Evolutionary conservation across 2,329 filamentous ascomycete species (phyloP).

Genomic region (Ceratocystis cacaofunesta): DNA sequence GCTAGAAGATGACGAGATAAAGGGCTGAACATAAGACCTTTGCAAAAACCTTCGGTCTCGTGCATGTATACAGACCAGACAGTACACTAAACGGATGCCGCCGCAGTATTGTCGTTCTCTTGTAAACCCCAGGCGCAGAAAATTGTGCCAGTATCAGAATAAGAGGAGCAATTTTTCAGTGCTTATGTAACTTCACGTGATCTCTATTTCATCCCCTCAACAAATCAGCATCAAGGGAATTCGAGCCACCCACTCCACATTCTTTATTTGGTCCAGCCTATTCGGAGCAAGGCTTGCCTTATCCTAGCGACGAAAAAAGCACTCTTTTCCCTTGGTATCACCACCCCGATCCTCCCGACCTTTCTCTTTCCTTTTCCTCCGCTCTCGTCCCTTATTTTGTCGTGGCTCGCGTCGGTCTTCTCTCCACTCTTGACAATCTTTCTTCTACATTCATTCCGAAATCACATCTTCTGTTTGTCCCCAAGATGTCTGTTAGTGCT

Average conservation of each 20-base stretch:
- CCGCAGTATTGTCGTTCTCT: no score
- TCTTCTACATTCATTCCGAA: slow-evolving; percentile 17
- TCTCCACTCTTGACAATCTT: slow-evolving; percentile 22
- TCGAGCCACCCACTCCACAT: slow-evolving; percentile 10
- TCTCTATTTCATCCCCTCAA: not conserved
- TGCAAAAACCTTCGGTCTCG: no score
- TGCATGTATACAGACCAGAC: no score
- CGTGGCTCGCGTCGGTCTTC: not conserved
- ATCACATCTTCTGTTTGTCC: slow-evolving; percentile 22
- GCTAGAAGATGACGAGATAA: no score
- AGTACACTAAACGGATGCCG: no score
- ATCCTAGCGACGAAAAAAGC: slow-evolving; percentile 8
- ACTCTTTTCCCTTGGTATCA: slow-evolving; percentile 13
- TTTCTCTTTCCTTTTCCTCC: slow-evolving; percentile 10
- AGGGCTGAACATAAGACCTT: no score
- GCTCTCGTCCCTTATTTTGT: not conserved
- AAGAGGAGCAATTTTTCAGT: not conserved
- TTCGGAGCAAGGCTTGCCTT: slow-evolving; percentile 8
- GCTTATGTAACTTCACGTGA: slow-evolving; percentile 12
- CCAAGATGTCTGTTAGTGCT: slow-evolving; percentile 54
- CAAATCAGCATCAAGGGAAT: slow-evolving; percentile 14
- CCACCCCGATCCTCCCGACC: slow-evolving; percentile 15
- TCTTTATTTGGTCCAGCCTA: slow-evolving; percentile 1
- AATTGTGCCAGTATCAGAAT: not conserved
- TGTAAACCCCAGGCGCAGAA: slow-evolving; percentile 7